phyloP scores from a whole-genome alignment of 306 rosid genomes.

The Inga leiocalycina region DNA sequence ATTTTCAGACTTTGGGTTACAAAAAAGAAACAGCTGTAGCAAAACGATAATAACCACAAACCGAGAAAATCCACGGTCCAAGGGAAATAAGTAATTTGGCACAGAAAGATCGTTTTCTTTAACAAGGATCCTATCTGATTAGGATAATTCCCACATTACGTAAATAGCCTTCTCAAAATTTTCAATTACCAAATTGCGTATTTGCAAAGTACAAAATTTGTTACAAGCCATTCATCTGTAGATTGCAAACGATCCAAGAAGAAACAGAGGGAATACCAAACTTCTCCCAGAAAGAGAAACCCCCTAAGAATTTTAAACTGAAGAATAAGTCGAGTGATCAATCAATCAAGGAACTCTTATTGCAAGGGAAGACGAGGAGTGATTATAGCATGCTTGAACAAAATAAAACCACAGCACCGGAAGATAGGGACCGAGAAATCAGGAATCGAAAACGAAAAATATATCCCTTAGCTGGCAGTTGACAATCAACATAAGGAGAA shows the following conservation, averaged over 20 bases:
- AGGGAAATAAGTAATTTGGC: slow-evolving; percentile 16
- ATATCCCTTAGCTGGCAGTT: neutral
- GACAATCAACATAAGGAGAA: neutral
- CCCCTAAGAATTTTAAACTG: neutral
- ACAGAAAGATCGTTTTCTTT: slow-evolving; percentile 4
- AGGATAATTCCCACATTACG: neutral
- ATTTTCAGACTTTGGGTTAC: slow-evolving; percentile 11
- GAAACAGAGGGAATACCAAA: neutral
- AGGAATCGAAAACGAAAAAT: neutral
- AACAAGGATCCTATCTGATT: slow-evolving; percentile 5
- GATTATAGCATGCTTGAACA: neutral
- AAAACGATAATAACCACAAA: slow-evolving; percentile 27
- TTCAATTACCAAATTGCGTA: neutral
- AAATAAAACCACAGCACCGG: neutral
- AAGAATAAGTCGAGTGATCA: neutral
- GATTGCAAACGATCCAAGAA: neutral
- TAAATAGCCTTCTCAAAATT: neutral
- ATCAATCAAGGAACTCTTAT: neutral
- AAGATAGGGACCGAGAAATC: neutral
- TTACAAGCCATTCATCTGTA: neutral
- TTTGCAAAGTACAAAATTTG: neutral
- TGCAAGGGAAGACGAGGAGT: neutral
- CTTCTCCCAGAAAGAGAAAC: neutral
- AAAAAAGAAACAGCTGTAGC: neutral
- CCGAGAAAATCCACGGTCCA: slow-evolving; percentile 19